Evolutionary conservation across 1,284 basidiomycete genomes (phyloP).

Genomic region (Irpex lacteus): DNA sequence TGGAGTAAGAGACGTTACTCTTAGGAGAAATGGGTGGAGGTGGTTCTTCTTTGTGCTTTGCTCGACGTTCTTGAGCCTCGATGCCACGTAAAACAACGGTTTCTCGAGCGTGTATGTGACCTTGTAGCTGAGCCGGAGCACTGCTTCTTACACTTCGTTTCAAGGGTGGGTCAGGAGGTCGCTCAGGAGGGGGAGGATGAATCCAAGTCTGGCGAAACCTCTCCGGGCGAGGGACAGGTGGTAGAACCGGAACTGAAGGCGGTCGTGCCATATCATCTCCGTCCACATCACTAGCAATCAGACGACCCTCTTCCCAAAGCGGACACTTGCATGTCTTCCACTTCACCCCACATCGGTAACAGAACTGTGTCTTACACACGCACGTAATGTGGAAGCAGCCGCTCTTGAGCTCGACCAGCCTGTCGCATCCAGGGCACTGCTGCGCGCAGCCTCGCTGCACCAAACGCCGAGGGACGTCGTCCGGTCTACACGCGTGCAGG

Average conservation of each 20-base stretch:
- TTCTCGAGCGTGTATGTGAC: neutral
- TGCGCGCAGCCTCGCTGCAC: conserved; percentile 7
- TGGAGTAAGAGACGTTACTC: neutral
- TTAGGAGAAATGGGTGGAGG: neutral
- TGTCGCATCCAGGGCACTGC: conserved; percentile 16
- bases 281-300: neutral
- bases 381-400: conserved; percentile 17
- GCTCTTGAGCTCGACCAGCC: conserved; percentile 12
- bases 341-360: conserved; percentile 11
- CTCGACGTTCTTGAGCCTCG: conserved; percentile 8
- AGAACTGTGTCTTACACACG: conserved; percentile 17
- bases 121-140: conserved; percentile 3
- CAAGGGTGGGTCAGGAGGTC: neutral
- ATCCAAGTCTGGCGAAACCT: conserved; percentile 7
- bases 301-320: conserved; percentile 12
- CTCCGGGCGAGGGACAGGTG: conserved; percentile 3
- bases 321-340: conserved; percentile 17
- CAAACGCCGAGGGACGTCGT: conserved; percentile 14
- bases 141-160: conserved; percentile 1
- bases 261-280: neutral
- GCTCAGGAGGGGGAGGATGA: neutral
- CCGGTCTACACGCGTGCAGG: conserved; percentile 18
- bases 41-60: neutral
- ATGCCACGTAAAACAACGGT: neutral
- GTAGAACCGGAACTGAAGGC: neutral